phyloP scores from a whole-genome alignment of 495 filamentous ascomycete species.

The Penicillium fimorum region DNA sequence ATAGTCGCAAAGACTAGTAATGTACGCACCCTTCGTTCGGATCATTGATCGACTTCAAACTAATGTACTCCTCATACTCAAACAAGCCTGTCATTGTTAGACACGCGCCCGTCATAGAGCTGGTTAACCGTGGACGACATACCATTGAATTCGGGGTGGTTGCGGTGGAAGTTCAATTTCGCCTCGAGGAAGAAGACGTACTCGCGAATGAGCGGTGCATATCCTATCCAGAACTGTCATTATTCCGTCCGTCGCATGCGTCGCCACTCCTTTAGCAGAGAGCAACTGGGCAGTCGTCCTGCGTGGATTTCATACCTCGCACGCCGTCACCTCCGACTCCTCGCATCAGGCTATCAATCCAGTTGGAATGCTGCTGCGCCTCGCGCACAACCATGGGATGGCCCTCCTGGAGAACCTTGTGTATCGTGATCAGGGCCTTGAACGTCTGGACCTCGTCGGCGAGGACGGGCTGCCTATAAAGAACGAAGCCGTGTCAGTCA shows the following conservation, averaged over 20 bases:
- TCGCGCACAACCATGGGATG: slow-evolving; percentile 85
- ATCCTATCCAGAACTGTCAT: slow-evolving; percentile 55
- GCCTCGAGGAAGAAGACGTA: slow-evolving; percentile 93
- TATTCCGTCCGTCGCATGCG: slow-evolving; percentile 6
- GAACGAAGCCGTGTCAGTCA: slow-evolving; percentile 12
- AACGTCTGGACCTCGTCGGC: slow-evolving; percentile 95
- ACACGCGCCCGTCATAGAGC: neutral
- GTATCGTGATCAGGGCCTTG: slow-evolving; percentile 87
- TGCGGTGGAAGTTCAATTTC: slow-evolving; percentile 89
- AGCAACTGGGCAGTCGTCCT: neutral
- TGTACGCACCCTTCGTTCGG: slow-evolving; percentile 79
- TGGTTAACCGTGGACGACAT: slow-evolving; percentile 22
- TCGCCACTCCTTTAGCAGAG: neutral
- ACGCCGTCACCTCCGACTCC: slow-evolving; percentile 83
- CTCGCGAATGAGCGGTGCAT: slow-evolving; percentile 87
- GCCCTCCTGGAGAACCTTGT: slow-evolving; percentile 96
- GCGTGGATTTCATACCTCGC: slow-evolving; percentile 52
- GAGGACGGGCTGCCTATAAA: slow-evolving; percentile 79
- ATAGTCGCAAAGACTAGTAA: neutral
- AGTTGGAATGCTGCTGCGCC: slow-evolving; percentile 81
- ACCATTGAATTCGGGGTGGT: slow-evolving; percentile 98
- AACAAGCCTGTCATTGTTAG: slow-evolving; percentile 62
- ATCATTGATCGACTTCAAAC: slow-evolving; percentile 95
- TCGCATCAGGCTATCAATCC: slow-evolving; percentile 90
- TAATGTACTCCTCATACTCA: slow-evolving; percentile 99